Evolutionary conservation across 345 rosid genomes (phyloP).

Genomic region (Turnera subulata): DNA sequence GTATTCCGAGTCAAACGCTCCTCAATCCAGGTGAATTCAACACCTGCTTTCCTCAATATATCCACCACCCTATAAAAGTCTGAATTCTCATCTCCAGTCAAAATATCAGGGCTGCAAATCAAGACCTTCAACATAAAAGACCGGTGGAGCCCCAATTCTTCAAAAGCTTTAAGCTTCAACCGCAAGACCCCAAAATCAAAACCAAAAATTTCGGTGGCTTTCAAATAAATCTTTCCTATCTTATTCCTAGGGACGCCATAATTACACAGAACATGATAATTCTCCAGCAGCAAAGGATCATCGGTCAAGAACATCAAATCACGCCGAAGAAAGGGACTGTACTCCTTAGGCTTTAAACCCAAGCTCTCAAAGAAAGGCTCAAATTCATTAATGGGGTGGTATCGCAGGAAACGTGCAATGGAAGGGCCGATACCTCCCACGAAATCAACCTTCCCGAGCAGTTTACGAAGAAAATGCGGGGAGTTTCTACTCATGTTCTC

Average conservation of each 20-base stretch:
- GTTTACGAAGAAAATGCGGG: conserved; percentile 38
- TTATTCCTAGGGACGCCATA: conserved; percentile 54
- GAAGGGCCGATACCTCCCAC: conserved; percentile 33
- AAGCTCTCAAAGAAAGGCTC: conserved; percentile 85
- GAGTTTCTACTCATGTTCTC: conserved; percentile 68
- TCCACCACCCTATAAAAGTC: conserved; percentile 49
- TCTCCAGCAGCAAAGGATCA: conserved; percentile 52
- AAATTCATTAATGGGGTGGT: conserved; percentile 80
- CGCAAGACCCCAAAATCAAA: conserved; percentile 46
- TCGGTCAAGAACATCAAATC: conserved; percentile 59
- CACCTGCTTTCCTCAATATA: conserved; percentile 39
- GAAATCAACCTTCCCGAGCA: conserved; percentile 34
- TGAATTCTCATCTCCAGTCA: conserved; percentile 45
- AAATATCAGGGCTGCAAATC: conserved; percentile 44
- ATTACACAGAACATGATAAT: conserved; percentile 56
- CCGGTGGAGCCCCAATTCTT: conserved; percentile 52
- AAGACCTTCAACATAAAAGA: conserved; percentile 39
- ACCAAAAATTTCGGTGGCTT: conserved; percentile 49
- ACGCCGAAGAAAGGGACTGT: conserved; percentile 37
- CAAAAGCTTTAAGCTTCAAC: conserved; percentile 50
- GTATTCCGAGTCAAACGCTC: conserved; percentile 30
- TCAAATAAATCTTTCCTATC: conserved; percentile 57
- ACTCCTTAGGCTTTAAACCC: conserved; percentile 55
- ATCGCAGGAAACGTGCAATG: conserved; percentile 48
- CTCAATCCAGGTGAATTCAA: conserved; percentile 50